Percentiles rank a stretch among this genome's conserved stretches.
Conservation (phyloP, 805 yeast species). For the Myxozyma udenii region DNA sequence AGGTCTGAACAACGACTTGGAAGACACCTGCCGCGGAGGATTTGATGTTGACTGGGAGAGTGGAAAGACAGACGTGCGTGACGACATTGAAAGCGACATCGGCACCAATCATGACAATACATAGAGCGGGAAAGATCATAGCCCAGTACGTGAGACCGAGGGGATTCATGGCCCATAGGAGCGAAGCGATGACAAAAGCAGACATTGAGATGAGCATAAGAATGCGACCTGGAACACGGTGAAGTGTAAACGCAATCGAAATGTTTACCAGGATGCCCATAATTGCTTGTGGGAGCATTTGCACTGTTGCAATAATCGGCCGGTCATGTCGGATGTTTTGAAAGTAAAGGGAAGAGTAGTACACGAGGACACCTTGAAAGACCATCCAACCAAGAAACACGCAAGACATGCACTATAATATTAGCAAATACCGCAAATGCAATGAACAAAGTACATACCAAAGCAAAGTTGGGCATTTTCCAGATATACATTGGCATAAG, state of each 20-base stretch:
- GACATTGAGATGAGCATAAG: constrained; percentile 41
- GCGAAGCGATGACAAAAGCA: constrained; percentile 40
- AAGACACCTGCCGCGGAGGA: constrained; percentile 51
- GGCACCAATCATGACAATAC: constrained; percentile 47
- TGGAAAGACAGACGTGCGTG: constrained; percentile 44
- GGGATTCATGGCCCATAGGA: constrained; percentile 46
- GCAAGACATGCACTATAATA: constrained; percentile 41
- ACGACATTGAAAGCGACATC: constrained; percentile 49
- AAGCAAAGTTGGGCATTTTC: constrained; percentile 41
- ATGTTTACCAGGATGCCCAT: constrained; percentile 45
- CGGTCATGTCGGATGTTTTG: constrained; percentile 42
- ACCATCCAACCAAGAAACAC: constrained; percentile 43
- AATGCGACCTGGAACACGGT: constrained; percentile 45
- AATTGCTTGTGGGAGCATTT: constrained; percentile 45
- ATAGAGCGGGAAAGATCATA: constrained; percentile 47
- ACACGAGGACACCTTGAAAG: constrained; percentile 44
- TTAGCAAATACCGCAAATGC: no score
- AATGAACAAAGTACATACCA: no score
- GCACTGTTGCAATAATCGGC: constrained; percentile 46
- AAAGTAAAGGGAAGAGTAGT: constrained; percentile 45
- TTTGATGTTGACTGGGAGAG: constrained; percentile 44
- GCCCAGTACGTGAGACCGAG: constrained; percentile 43
- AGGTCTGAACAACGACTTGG: constrained; percentile 45
- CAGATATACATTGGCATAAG: constrained; percentile 49
- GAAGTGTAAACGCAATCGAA: constrained; percentile 49